Base-by-base conservation (phyloP, 805 yeast species). In the Debaryomyces castellii region DNA sequence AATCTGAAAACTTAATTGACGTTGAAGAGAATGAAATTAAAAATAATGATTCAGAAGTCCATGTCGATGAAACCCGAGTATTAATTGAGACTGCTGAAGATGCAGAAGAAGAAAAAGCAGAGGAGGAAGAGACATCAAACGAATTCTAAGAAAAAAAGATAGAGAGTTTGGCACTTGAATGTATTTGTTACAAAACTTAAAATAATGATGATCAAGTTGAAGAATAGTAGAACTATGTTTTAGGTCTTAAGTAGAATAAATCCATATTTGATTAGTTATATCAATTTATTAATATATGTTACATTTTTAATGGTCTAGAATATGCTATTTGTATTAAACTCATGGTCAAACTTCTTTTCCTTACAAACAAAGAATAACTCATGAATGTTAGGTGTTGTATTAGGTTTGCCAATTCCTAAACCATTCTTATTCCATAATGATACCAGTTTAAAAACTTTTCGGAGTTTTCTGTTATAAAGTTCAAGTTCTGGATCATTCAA, bases 301-400 rank as follows among this genome's bases (percentile, higher is more conserved):
- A 35, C 24, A 35, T 11, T 8, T 35, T 32, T 16, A 32, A 32
- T 4, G 12, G 20, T 32, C 20, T 35, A 34, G 24, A 41, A 41
- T 4, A 41, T 33, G 10, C 40, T 39, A 9, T 35, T 39, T 2
- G 49, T 41, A 35, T 42, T 39, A 34, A 41, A 40, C 33, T 40
- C 45, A 11, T 38, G 44, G 27, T 55, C 61, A 6, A 49, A 52
- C 18, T 43, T 50, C 46, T 64, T 67, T 5, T 53, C 57, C 36
- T 46, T 39, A 48, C 74, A 66, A 9, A 71, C 50, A 33, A 63
- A 58, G 41, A 61, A 63, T 37, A 61, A 14, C 37, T 65, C 71
- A 14, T 35, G 23, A 21, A 36, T 41, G 44, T 22, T 12, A n/a
- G 25, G 11, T 3, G 39, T 20, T 6, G 5, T 48, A 17, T 28